Percentiles rank a stretch among this genome's conserved stretches.
Conservation (phyloP, 2,329 filamentous ascomycete genomes). For the Alternaria brassicae region DNA sequence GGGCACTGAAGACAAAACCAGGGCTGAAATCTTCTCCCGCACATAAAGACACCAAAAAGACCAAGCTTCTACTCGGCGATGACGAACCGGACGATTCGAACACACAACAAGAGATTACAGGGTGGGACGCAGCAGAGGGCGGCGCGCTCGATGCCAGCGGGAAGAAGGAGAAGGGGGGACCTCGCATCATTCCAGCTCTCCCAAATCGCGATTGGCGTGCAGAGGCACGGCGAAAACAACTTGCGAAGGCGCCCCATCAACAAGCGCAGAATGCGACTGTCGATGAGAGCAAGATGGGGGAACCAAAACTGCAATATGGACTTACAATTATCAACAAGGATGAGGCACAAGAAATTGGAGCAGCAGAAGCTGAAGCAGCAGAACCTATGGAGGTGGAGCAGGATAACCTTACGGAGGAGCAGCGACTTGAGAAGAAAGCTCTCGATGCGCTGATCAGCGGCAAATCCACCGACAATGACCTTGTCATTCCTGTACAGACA, state of each 20-base stretch:
- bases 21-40: slow-evolving; percentile 30
- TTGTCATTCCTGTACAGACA: slow-evolving; percentile 50
- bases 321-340: slow-evolving; percentile 59
- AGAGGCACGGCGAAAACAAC: slow-evolving; percentile 60
- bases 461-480: slow-evolving; percentile 47
- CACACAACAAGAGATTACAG: slow-evolving; percentile 56
- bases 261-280: slow-evolving; percentile 46
- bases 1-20: slow-evolving; percentile 37
- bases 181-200: slow-evolving; percentile 65
- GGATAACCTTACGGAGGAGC: slow-evolving; percentile 39
- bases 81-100: slow-evolving; percentile 41
- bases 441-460: slow-evolving; percentile 55
- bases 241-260: slow-evolving; percentile 65
- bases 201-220: slow-evolving; percentile 70
- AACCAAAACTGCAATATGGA: slow-evolving; percentile 56
- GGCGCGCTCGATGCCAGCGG: slow-evolving; percentile 54
- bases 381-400: slow-evolving; percentile 41
- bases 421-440: slow-evolving; percentile 61
- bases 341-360: slow-evolving; percentile 18
- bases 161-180: slow-evolving; percentile 51
- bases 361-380: slow-evolving; percentile 8
- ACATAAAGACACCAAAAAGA: slow-evolving; percentile 34
- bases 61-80: slow-evolving; percentile 39
- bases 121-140: slow-evolving; percentile 61
- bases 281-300: slow-evolving; percentile 46